Evolutionary conservation across 345 rosid species (phyloP).

Genomic region (Salix viminalis): DNA sequence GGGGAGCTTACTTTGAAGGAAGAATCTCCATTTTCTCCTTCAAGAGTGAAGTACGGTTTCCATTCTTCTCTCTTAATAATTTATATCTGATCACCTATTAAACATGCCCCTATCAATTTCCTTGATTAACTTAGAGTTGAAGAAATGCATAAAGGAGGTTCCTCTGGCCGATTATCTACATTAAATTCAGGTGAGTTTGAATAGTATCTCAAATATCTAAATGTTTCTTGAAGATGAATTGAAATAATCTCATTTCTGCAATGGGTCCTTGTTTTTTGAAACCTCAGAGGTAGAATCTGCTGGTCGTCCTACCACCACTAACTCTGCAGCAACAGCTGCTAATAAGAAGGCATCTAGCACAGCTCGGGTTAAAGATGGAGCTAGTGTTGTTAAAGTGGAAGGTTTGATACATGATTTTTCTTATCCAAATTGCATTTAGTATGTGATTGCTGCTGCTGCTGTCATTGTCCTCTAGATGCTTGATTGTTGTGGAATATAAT

Average conservation of each 20-base stretch:
- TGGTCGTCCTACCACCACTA: slow-evolving; percentile 32
- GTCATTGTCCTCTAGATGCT: not conserved
- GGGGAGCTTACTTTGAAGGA: slow-evolving; percentile 72
- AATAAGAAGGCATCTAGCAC: slow-evolving; percentile 35
- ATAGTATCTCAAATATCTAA: not conserved
- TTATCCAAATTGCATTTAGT: not conserved
- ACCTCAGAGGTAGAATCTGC: slow-evolving; percentile 42
- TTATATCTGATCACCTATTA: slow-evolving; percentile 3
- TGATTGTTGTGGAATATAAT: not conserved
- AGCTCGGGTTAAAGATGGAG: slow-evolving; percentile 43
- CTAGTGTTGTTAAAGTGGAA: slow-evolving; percentile 34
- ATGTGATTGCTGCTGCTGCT: not conserved
- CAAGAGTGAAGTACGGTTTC: slow-evolving; percentile 77
- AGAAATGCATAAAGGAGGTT: slow-evolving; percentile 61
- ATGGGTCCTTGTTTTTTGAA: slow-evolving; percentile 9
- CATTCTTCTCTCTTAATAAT: slow-evolving; percentile 16
- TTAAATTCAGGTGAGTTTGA: slow-evolving; percentile 35
- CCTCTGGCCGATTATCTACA: slow-evolving; percentile 42
- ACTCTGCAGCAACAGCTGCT: slow-evolving; percentile 33
- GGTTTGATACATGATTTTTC: slow-evolving; percentile 18
- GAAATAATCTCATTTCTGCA: not conserved
- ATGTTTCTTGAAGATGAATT: not conserved
- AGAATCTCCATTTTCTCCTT: slow-evolving; percentile 76
- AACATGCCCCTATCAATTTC: slow-evolving; percentile 22
- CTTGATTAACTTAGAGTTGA: slow-evolving; percentile 55